Percentiles rank a stretch among this genome's conserved stretches.
phyloP scores from a whole-genome alignment of 225 moss, liverwort and hornwort genomes.

The Pseudisothecium myosuroides region DNA sequence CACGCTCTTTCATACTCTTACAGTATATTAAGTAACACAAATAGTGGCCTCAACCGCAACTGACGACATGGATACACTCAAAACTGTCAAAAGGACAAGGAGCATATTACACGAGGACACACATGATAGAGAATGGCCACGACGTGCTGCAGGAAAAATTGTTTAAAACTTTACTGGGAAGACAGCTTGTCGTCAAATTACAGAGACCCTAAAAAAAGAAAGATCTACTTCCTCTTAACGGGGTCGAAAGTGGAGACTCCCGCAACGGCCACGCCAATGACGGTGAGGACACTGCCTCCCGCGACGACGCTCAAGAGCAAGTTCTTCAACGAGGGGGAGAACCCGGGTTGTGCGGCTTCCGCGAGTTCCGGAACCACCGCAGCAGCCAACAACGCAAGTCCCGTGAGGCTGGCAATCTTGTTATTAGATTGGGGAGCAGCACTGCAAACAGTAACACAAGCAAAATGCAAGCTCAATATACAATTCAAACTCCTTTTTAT shows the following conservation, averaged over 20 bases:
- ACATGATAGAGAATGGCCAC: neutral
- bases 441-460: conserved; percentile 14
- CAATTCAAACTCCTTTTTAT: neutral
- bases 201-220: neutral
- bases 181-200: conserved; percentile 24
- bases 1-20: neutral
- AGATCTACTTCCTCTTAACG: conserved; percentile 68
- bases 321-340: conserved; percentile 91
- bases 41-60: neutral
- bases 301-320: conserved; percentile 78
- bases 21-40: neutral
- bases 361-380: conserved; percentile 79
- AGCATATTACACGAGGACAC: neutral
- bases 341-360: conserved; percentile 69
- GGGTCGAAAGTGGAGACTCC: conserved; percentile 95
- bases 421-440: conserved; percentile 40
- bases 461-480: neutral
- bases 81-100: no score
- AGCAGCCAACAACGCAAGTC: conserved; percentile 62
- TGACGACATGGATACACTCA: neutral
- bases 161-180: conserved; percentile 5
- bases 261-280: conserved; percentile 52
- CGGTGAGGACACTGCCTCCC: conserved; percentile 53
- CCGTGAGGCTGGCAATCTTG: conserved; percentile 44
- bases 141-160: neutral